These are phyloP conservation scores for Saccharomyces mikatae DNA, from an alignment of 805 yeast genomes.

Conservation along the genomic window DNA sequence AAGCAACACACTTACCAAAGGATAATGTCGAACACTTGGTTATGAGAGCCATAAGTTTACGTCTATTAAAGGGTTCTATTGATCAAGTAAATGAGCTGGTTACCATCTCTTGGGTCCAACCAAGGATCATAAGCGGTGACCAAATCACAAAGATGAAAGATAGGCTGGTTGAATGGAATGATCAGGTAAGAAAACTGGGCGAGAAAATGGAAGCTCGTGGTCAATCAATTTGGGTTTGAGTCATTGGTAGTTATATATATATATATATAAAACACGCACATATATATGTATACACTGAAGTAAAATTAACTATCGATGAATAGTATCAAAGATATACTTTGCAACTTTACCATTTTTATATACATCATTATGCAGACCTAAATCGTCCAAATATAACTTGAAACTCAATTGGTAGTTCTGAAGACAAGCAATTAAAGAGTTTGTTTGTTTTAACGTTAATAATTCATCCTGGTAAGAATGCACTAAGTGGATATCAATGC, in stretches of 20 bases:
- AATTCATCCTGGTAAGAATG: constrained; percentile 68
- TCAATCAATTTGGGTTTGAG: constrained; percentile 52
- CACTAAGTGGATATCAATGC: constrained; percentile 32
- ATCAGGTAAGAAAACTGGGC: constrained; percentile 59
- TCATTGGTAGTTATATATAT: not conserved
- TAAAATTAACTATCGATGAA: not conserved
- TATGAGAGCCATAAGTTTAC: constrained; percentile 82
- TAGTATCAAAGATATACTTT: constrained; percentile 17
- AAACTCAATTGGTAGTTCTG: constrained; percentile 11
- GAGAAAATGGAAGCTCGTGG: constrained; percentile 54
- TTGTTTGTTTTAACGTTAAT: constrained; percentile 44
- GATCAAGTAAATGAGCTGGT: constrained; percentile 78
- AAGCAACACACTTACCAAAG: constrained; percentile 53
- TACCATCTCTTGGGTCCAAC: constrained; percentile 90
- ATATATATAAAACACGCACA: constrained; percentile 1
- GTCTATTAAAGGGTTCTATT: constrained; percentile 78
- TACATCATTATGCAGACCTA: constrained; percentile 64
- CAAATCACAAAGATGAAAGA: constrained; percentile 73
- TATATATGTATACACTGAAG: no score
- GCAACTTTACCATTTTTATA: constrained; percentile 38
- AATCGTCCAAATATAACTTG: constrained; percentile 28
- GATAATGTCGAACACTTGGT: constrained; percentile 79
- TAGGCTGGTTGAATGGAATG: constrained; percentile 71
- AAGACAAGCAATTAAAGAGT: constrained; percentile 33
- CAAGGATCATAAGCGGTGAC: constrained; percentile 74